phyloP scores from a whole-genome alignment of 2,329 filamentous ascomycete genomes.

The Stromatinia cepivora region DNA sequence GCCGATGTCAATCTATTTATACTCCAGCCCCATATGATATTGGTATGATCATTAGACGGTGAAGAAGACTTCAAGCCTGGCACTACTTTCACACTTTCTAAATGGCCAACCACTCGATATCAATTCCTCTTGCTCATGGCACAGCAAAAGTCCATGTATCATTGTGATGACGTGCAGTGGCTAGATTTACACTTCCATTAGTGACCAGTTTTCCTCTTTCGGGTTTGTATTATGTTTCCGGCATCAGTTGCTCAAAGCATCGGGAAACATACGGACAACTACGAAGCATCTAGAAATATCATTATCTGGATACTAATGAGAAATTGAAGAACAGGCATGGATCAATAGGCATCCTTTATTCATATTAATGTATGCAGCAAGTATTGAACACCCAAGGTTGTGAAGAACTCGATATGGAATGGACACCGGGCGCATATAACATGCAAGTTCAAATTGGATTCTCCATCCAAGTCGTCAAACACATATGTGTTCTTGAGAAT shows the following conservation, averaged over 20 bases:
- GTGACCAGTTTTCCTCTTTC: neutral
- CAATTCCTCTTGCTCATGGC: neutral
- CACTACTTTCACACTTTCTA: neutral
- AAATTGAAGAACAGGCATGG: neutral
- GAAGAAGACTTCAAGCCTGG: neutral
- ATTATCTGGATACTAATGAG: neutral
- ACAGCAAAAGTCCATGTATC: neutral
- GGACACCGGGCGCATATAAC: neutral
- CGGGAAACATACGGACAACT: too few species aligned
- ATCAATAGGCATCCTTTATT: neutral
- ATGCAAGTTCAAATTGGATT: neutral
- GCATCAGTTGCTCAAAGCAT: neutral
- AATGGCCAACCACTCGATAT: neutral
- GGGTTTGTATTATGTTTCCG: neutral
- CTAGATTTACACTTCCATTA: neutral
- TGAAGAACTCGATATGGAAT: neutral
- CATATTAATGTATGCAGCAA: neutral
- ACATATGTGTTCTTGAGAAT: neutral
- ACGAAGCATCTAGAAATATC: neutral
- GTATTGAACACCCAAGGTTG: neutral
- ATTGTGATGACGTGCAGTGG: neutral
- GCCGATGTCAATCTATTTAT: neutral
- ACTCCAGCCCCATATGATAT: neutral
- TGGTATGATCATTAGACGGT: neutral
- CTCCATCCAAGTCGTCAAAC: constrained; percentile 4